A percentile compares a stretch with the other conserved stretches of the same genome.
Conservation (phyloP, 2,329 filamentous ascomycete species). For the Arachnopeziza araneosa region DNA sequence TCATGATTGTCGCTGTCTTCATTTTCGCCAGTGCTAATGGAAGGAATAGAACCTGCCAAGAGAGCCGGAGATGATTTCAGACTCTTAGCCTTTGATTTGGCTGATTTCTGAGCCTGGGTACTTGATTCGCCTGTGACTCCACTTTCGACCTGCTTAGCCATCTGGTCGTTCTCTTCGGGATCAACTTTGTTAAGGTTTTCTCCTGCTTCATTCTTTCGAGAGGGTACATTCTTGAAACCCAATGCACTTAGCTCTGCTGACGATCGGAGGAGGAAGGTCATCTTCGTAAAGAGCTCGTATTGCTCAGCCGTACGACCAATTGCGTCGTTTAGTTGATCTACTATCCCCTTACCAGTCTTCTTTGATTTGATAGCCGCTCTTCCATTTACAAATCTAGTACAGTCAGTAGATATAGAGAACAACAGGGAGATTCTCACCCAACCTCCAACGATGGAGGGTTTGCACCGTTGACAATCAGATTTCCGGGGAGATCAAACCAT, state of each 20-base stretch:
- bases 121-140: background rate
- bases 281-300: background rate
- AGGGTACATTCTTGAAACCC: background rate
- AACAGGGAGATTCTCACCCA: background rate
- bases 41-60: too few species aligned
- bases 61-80: too few species aligned
- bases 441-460: background rate
- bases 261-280: background rate
- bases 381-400: background rate
- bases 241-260: background rate
- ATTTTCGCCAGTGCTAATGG: background rate
- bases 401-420: background rate
- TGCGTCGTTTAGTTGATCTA: background rate
- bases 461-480: background rate
- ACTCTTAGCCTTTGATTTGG: too few species aligned
- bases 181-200: background rate
- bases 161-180: background rate
- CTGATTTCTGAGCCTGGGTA: too few species aligned
- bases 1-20: background rate
- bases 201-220: background rate
- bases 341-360: background rate
- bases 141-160: background rate
- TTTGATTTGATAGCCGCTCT: background rate
- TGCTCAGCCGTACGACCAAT: background rate
- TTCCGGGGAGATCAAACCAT: background rate